Evolutionary conservation across 2,329 filamentous ascomycete species (phyloP).

Genomic region (Cladophialophora psammophila): DNA sequence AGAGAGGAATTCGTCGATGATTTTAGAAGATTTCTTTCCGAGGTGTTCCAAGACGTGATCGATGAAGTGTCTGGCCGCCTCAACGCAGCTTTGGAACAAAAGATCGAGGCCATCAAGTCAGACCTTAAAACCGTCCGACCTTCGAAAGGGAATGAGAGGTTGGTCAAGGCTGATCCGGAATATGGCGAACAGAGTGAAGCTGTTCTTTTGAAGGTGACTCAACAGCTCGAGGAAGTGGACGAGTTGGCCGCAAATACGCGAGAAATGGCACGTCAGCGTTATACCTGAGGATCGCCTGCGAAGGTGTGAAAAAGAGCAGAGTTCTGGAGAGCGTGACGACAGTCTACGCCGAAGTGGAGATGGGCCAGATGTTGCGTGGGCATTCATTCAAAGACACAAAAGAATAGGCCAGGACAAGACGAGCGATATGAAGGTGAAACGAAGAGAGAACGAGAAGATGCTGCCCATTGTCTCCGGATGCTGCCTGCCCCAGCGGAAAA

Average conservation of each 20-base stretch:
- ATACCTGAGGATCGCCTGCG: neutral
- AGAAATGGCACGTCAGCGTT: slow-evolving; percentile 1
- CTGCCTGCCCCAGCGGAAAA: too few relatives aligned
- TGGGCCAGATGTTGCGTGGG: too few relatives aligned
- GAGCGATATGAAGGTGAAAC: too few relatives aligned
- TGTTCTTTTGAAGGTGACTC: neutral
- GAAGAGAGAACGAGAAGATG: too few relatives aligned
- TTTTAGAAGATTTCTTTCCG: neutral
- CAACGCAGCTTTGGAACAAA: neutral
- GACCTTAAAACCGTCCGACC: neutral
- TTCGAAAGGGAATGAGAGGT: neutral
- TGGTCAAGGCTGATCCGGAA: neutral
- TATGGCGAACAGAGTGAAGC: neutral
- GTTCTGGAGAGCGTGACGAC: neutral
- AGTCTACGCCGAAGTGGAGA: too few relatives aligned
- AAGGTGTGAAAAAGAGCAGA: neutral
- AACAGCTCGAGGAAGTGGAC: neutral
- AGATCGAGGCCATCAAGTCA: neutral
- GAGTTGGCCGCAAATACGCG: slow-evolving; percentile 7
- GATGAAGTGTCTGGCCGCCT: neutral
- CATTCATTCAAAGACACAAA: too few relatives aligned
- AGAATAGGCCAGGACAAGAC: too few relatives aligned
- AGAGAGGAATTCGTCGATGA: slow-evolving; percentile 1
- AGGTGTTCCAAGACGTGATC: slow-evolving; percentile 2
- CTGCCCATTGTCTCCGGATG: too few relatives aligned